Base-by-base conservation (phyloP, 2,329 filamentous ascomycete species). In the Hymenoscyphus albidus region DNA sequence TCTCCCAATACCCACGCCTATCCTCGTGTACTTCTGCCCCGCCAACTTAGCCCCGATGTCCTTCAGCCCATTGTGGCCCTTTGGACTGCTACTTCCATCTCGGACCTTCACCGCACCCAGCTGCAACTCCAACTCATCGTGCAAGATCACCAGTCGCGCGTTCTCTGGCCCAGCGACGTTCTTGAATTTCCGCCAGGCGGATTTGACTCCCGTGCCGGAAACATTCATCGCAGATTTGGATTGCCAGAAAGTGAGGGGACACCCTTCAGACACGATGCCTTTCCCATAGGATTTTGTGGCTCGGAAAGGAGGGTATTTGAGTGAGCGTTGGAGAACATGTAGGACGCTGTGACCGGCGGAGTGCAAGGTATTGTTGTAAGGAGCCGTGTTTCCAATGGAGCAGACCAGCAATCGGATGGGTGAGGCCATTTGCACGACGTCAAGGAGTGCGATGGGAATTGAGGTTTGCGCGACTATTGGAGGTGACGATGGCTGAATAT, bases 1-100 rank as follows among this genome's bases (percentile, higher is more conserved):
- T 57, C 95, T 80, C n/a, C 92, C 93, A 78, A 98, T 97, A 0
- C 95, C 95, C 13, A 98, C 80, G 0, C 90, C 88, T 60, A 98
- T 85, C 65, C 91, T 81, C 68, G 75, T 82, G 59, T 79, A 83
- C 9, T 79, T 76, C 0, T 69, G 71, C 5, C 78, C 76, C 2
- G 74, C 75, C 31, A 92, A 69, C 60, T 74, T 78, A 18, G 80
- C 78, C 63, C 85, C 82, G 61, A 89, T 81, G 72, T 88, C 91
- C 75, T 87, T 90, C 70, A 94, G 75, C 1, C 91, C 91, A 70
- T 92, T 92, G 76, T 94, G 91, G 0, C 91, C 91, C 10, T 84
- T 82, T 44, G 86, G 80, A 72, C 89, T 92, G 62, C 82, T 77
- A 2, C 82, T 80, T 75, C 89, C 92, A 31, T 82, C 81, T 63